Conservation (phyloP, 805 yeast genomes). For the Priceomyces medius region DNA sequence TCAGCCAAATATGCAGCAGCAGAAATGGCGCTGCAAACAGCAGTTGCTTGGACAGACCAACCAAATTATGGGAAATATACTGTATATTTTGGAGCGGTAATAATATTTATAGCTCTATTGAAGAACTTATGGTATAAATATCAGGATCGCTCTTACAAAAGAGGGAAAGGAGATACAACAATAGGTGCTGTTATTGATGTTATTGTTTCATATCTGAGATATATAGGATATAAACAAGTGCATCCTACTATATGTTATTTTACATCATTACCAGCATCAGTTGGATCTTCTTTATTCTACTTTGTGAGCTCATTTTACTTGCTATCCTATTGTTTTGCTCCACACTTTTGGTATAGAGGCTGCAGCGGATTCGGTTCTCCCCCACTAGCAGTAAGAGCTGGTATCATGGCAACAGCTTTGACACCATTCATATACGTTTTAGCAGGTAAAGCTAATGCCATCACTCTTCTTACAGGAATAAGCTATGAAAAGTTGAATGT, state of each 20-base stretch:
- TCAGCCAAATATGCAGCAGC: constrained; percentile 20
- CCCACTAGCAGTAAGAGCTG: constrained; percentile 56
- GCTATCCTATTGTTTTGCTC: constrained; percentile 40
- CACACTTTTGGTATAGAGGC: constrained; percentile 50
- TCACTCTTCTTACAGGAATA: constrained; percentile 50
- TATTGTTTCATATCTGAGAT: constrained; percentile 31
- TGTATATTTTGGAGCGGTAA: constrained; percentile 39
- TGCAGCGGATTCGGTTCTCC: constrained; percentile 59
- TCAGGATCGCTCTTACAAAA: constrained; percentile 22
- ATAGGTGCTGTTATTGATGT: constrained; percentile 27
- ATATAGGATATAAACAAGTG: constrained; percentile 32
- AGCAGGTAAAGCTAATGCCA: constrained; percentile 53
- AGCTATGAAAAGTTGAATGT: constrained; percentile 55
- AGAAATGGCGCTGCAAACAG: constrained; percentile 26
- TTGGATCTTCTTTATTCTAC: constrained; percentile 39
- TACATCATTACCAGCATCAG: constrained; percentile 34
- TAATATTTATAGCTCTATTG: constrained; percentile 30
- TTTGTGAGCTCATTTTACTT: constrained; percentile 32
- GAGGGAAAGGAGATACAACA: constrained; percentile 9
- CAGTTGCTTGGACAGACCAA: constrained; percentile 26
- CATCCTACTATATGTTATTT: constrained; percentile 22
- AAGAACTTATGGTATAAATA: constrained; percentile 30
- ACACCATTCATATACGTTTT: constrained; percentile 50
- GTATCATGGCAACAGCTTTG: constrained; percentile 49
- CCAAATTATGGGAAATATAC: constrained; percentile 37